These are phyloP conservation scores for Aureobasidium sp. DNA, from an alignment of 2,329 filamentous ascomycete genomes.

Conservation along the genomic window DNA sequence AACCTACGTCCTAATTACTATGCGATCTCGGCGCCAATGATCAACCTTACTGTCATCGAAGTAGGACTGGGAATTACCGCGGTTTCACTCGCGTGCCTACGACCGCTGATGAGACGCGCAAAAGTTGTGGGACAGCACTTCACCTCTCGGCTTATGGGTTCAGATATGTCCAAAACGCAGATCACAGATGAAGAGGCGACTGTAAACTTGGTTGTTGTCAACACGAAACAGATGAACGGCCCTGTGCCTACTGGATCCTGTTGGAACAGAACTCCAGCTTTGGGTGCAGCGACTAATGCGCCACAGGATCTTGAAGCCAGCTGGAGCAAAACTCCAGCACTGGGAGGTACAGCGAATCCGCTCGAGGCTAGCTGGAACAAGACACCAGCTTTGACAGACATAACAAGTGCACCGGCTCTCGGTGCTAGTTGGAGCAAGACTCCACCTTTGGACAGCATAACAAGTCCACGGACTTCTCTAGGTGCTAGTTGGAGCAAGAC, in stretches of 20 bases:
- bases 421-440: not conserved
- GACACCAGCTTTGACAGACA: not conserved
- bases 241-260: not conserved
- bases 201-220: not conserved
- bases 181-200: not conserved
- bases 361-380: not conserved
- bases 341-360: not conserved
- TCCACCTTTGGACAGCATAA: not conserved
- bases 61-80: not conserved
- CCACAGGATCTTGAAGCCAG: not conserved
- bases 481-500: not conserved
- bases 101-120: constrained; percentile 3
- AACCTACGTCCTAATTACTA: not conserved
- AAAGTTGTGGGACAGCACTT: not conserved
- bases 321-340: not conserved
- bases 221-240: not conserved
- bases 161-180: not conserved
- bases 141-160: not conserved
- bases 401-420: not conserved
- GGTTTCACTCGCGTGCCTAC: not conserved
- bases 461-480: not conserved
- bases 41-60: not conserved
- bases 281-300: not conserved
- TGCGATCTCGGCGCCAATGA: not conserved
- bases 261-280: not conserved